Percentiles rank a stretch among this genome's conserved stretches.
phyloP scores from a whole-genome alignment of 2,329 filamentous ascomycete species.

The Alternaria arborescens region DNA sequence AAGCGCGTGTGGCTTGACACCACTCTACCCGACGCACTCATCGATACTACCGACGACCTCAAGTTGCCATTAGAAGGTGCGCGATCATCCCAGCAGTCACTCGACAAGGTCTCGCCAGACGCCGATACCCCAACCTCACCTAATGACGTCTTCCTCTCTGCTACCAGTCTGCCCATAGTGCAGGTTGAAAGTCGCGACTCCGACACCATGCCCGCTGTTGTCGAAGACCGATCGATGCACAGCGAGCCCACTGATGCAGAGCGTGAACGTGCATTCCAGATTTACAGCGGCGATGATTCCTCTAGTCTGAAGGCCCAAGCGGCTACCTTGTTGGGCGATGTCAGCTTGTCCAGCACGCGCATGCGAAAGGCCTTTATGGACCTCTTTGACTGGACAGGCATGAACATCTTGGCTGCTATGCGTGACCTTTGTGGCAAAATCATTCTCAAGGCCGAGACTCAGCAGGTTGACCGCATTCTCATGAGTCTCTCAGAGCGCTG shows the following conservation, averaged over 20 bases:
- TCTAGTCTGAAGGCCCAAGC: constrained; percentile 81
- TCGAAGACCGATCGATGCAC: constrained; percentile 42
- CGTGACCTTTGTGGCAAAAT: constrained; percentile 83
- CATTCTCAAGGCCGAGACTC: constrained; percentile 87
- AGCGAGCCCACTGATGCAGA: constrained; percentile 70
- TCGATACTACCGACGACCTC: constrained; percentile 39
- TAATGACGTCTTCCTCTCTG: constrained; percentile 58
- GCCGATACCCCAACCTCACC: constrained; percentile 53
- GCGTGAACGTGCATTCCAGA: constrained; percentile 77
- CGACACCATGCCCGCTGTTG: constrained; percentile 46
- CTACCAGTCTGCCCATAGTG: constrained; percentile 60
- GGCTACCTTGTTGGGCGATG: constrained; percentile 86
- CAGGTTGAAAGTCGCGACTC: constrained; percentile 59
- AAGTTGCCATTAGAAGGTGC: constrained; percentile 52
- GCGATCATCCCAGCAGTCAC: constrained; percentile 45
- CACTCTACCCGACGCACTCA: constrained; percentile 45
- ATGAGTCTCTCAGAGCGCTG: constrained; percentile 88
- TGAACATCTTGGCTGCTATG: constrained; percentile 80
- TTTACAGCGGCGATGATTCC: constrained; percentile 85
- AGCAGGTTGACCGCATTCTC: constrained; percentile 94
- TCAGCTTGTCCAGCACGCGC: constrained; percentile 60
- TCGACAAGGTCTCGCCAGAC: constrained; percentile 48
- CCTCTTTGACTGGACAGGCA: constrained; percentile 83
- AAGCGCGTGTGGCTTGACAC: constrained; percentile 54
- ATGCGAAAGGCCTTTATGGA: constrained; percentile 86